Evolutionary conservation across 1,284 basidiomycete species (phyloP).

Genomic region (Microbotryum saponariae): DNA sequence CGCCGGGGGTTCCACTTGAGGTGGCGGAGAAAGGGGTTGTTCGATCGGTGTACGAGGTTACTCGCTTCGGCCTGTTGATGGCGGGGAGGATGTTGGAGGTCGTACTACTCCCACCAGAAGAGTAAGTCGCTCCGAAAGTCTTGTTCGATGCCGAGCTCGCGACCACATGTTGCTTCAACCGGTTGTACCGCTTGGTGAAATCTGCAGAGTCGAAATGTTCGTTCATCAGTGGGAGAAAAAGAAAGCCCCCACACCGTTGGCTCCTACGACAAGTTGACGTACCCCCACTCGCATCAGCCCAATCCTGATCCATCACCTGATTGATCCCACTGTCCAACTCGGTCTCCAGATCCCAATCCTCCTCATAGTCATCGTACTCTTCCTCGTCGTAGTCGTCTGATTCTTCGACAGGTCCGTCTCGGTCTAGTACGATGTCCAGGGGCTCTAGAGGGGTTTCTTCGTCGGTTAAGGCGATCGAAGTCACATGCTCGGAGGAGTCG

Average conservation of each 20-base stretch:
- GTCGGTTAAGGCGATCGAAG: no score
- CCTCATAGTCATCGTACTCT: conserved; percentile 38
- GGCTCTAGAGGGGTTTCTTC: no score
- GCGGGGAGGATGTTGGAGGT: conserved; percentile 50
- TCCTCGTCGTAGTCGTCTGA: conserved; percentile 45
- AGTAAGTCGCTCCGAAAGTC: not conserved
- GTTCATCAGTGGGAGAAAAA: not conserved
- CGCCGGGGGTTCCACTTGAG: not conserved
- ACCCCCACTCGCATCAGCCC: conserved; percentile 77
- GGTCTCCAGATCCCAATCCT: conserved; percentile 4
- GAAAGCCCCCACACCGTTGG: no score
- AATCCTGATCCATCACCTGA: conserved; percentile 62
- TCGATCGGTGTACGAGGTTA: conserved; percentile 24
- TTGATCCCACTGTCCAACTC: conserved; percentile 22
- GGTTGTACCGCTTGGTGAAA: conserved; percentile 94
- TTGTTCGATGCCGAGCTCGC: conserved; percentile 34
- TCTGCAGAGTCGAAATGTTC: conserved; percentile 49
- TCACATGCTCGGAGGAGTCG: no score
- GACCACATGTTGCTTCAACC: conserved; percentile 63
- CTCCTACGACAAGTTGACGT: conserved; percentile 24
- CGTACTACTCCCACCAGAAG: not conserved
- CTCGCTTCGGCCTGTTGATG: conserved; percentile 56
- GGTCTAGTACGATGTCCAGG: no score
- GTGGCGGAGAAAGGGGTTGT: conserved; percentile 16
- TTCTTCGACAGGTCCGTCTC: conserved; percentile 38